A percentile compares a stretch with the other conserved stretches of the same genome.
These are phyloP conservation scores for Pilobolus umbonatus DNA, from an alignment of 192 early-diverging fungal species.

Conservation along the genomic window DNA sequence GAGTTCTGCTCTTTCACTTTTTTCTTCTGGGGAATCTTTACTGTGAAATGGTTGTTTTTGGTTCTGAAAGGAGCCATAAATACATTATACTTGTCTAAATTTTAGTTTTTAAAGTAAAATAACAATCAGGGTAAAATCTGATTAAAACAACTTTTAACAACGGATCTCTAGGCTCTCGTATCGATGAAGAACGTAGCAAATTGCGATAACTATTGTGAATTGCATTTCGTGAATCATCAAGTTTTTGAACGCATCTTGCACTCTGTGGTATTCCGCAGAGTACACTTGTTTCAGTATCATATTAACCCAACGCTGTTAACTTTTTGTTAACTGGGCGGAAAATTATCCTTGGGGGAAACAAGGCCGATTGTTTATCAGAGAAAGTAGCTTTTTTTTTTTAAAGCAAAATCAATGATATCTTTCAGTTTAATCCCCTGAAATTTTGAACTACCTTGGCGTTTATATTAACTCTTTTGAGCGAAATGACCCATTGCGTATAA, in stretches of 20 bases:
- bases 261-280: not conserved
- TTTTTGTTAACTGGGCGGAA: not conserved
- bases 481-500: no score
- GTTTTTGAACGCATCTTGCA: slow-evolving; percentile 10
- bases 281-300: slow-evolving; percentile 5
- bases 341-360: no score
- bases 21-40: not conserved
- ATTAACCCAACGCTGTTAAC: not conserved
- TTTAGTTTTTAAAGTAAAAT: not conserved
- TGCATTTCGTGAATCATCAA: slow-evolving; percentile 8
- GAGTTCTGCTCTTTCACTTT: not conserved
- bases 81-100: no score
- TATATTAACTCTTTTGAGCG: no score
- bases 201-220: slow-evolving; percentile 9
- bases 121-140: not conserved
- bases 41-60: not conserved
- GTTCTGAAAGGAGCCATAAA: not conserved
- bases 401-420: no score
- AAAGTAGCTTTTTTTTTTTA: no score
- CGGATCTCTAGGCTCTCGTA: slow-evolving; percentile 6
- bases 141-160: slow-evolving; percentile 9
- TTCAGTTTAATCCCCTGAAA: no score
- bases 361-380: no score
- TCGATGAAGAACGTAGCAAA: slow-evolving; percentile 11
- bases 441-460: no score